Base-by-base conservation (phyloP, 208 protist genomes). In the Phytomonas francai region DNA sequence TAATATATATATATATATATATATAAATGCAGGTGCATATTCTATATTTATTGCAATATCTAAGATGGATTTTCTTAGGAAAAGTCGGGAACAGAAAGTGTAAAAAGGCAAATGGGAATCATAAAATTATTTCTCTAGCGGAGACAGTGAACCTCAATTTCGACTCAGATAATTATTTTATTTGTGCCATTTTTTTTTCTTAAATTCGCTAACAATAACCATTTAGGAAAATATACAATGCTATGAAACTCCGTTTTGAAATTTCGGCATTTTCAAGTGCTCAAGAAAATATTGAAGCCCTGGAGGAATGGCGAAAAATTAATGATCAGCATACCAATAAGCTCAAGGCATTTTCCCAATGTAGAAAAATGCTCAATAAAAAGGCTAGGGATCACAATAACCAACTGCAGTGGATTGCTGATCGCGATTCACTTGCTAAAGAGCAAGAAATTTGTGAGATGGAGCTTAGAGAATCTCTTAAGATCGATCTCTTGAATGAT, bases 361-460 rank as follows among this genome's bases (percentile, higher is more conserved):
- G 71, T 65, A 80, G 79, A 57, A 63, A 62, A 16, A 54, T 12
- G 19, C 78, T 80, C 22, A 76, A 74, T 42, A 83, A 77, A 54
- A 66, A 49, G 4, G 42, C 59, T 22, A 42, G 59, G 57, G 30
- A 60, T 14, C 66, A n/a, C 19, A 63, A 9, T 25, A 61, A 73
- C n/a, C 30, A 65, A 16, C n/a, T 25, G 31, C 29, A n/a, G 22
- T 73, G 70, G 70, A 29, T 73, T 32, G 32, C 16, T 12, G 70
- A 73, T n/a, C n/a, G 70, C 6, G 70, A 73, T 29, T 4, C 30
- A 4, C 27, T 73, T 63, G 32, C 59, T 39, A 58, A 49, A n/a
- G 70, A 73, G 42, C 58, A 73, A 49, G 42, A 68, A 22, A 9
- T 29, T 5, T 73, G 61, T 49, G 61, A 65, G 19, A 31, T 12